A percentile compares a stretch with the other conserved stretches of the same genome.
These are phyloP conservation scores for Neopestalotiopsis sp. DNA, from an alignment of 2,329 filamentous ascomycete genomes.

Conservation along the genomic window DNA sequence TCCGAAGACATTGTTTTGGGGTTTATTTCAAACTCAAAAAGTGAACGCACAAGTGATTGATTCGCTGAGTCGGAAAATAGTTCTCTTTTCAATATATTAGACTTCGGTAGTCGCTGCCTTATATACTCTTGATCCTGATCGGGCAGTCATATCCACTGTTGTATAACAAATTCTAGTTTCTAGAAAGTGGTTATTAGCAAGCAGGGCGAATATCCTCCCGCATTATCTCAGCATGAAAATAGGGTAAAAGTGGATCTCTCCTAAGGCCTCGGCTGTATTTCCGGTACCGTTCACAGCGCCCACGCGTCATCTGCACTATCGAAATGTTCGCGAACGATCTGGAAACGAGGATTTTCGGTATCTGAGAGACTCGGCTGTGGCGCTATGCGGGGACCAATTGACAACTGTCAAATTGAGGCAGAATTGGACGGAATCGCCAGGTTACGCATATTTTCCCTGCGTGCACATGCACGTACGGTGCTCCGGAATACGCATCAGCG, in stretches of 20 bases:
- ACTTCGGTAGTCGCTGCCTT: background rate
- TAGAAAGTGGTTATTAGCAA: background rate
- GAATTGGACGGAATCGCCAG: background rate
- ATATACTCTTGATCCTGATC: slow-evolving; percentile 4
- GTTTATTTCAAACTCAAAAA: background rate
- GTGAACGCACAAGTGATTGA: background rate
- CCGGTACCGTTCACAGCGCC: background rate
- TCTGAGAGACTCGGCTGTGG: background rate
- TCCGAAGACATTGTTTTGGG: slow-evolving; percentile 6
- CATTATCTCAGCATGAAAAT: slow-evolving; percentile 11
- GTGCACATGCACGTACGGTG: no score
- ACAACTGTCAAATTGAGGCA: background rate
- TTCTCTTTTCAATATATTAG: background rate
- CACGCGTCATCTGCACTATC: background rate
- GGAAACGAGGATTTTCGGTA: background rate
- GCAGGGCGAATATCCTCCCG: slow-evolving; percentile 9
- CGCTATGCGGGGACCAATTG: background rate
- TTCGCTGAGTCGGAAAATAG: background rate
- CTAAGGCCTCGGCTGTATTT: background rate
- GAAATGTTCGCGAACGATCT: slow-evolving; percentile 3
- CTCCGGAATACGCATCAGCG: background rate
- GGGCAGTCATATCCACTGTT: background rate
- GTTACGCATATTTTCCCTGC: no score
- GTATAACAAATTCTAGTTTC: slow-evolving; percentile 1
- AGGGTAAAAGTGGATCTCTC: slow-evolving; percentile 3